Conservation (phyloP, 208 protist species). For the Vickermania spadyakhi region DNA sequence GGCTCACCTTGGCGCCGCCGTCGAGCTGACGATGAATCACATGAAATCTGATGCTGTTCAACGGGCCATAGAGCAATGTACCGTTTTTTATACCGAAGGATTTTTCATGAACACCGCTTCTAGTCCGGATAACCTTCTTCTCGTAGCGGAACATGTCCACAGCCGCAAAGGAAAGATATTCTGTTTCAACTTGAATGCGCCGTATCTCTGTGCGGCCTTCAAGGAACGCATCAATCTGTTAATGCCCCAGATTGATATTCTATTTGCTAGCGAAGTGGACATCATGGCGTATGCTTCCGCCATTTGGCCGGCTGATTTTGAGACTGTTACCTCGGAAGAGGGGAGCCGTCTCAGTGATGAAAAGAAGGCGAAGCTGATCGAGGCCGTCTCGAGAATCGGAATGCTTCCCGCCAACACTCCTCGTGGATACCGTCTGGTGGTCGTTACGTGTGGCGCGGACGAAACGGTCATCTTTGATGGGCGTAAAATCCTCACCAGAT, state of each 20-base stretch:
- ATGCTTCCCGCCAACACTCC: constrained; percentile 46
- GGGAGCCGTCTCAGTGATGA: constrained; percentile 3
- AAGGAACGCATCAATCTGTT: constrained; percentile 56
- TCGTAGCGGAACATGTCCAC: constrained; percentile 68
- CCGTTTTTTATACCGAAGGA: constrained; percentile 82
- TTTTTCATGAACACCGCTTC: constrained; percentile 95
- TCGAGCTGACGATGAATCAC: constrained; percentile 78
- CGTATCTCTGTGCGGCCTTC: constrained; percentile 91
- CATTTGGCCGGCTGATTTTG: constrained; percentile 47
- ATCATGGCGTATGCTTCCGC: constrained; percentile 58
- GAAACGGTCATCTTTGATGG: constrained; percentile 72
- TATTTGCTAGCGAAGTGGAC: constrained; percentile 95
- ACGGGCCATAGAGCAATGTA: constrained; percentile 36
- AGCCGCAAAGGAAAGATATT: constrained; percentile 83
- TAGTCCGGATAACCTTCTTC: constrained; percentile 68
- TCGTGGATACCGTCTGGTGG: constrained; percentile 55
- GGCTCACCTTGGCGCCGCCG: constrained; percentile 91
- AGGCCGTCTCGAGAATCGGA: constrained; percentile 62
- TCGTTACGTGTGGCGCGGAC: constrained; percentile 89
- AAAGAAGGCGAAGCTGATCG: constrained; percentile 22
- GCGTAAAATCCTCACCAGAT: constrained; percentile 24
- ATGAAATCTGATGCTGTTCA: constrained; percentile 40
- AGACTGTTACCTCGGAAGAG: neutral
- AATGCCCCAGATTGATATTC: constrained; percentile 90
- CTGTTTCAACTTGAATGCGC: constrained; percentile 92